A percentile compares a stretch with the other conserved stretches of the same genome.
phyloP scores from a whole-genome alignment of 78 protist genomes.

The Bodo saltans region DNA sequence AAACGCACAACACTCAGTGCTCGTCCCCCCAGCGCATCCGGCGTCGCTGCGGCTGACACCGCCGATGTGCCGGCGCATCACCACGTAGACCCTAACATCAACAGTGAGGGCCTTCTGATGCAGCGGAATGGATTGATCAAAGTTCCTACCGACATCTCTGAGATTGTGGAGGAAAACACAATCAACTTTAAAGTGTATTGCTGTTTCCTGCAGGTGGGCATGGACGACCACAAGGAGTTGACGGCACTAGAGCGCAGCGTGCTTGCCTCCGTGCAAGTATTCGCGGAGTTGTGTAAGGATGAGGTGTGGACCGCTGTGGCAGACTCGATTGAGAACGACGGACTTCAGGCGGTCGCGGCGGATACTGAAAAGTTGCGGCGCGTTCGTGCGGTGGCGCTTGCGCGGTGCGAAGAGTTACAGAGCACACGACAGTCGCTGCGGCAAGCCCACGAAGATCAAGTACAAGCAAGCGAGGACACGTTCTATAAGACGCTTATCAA shows the following conservation, averaged over 20 bases:
- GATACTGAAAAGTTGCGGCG: background rate
- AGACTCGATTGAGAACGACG: background rate
- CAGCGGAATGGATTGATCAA: no score
- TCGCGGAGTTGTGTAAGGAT: background rate
- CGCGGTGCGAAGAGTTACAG: background rate
- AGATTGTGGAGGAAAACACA: background rate
- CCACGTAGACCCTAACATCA: no score
- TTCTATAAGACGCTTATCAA: slow-evolving; percentile 9
- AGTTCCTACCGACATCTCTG: background rate
- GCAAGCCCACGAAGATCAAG: background rate
- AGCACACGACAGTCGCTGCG: background rate
- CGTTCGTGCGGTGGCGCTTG: background rate
- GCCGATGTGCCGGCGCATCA: no score
- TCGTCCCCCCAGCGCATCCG: no score
- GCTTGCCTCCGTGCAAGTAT: background rate
- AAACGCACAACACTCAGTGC: no score
- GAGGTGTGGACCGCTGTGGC: slow-evolving; percentile 2
- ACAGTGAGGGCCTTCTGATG: no score
- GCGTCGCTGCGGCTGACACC: no score
- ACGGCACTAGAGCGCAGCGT: background rate
- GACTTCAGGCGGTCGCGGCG: background rate
- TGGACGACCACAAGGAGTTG: background rate
- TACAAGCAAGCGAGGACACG: background rate
- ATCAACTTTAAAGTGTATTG: background rate
- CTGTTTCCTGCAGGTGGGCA: background rate